Base-by-base conservation (phyloP, 768 basidiomycete genomes). In the Dioszegia aurantiaca region DNA sequence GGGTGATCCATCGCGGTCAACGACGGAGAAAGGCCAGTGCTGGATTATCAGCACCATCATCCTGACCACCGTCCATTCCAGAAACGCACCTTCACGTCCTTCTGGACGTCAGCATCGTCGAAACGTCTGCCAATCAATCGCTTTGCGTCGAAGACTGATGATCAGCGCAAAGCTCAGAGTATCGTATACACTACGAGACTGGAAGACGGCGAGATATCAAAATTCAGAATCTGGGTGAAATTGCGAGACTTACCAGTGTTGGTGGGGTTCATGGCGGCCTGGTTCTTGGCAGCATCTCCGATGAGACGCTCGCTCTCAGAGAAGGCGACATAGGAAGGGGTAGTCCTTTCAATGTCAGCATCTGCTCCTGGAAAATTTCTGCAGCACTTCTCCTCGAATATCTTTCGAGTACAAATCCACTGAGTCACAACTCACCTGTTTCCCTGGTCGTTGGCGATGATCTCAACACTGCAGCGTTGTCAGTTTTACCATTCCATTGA, bases 271-370 rank as follows among this genome's bases (percentile, higher is more conserved):
- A 99, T 99, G 68, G 95, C 95, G 60, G 89, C 90, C 54, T 55
- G 54, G 43, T 55, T 55, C 54, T 55, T 55, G 45, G 37, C 93
- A 73, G 91, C 91, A 85, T 98, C 93, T 78, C 95, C 93, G 77
- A 98, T 98, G 79, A 94, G 80, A 81, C 91, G 91, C 83, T 95
- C 93, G 76, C 91, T 89, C 48, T 86, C 78, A 66, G 92, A 90
- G 83, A 99, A 99, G 71, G 94, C 90, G 80, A 99, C 95, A 80
- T 99, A 99, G 74, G 94, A 99, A 44, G 94, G 94, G 44, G 95
- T 98, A 69, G 94, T 97, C 65, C 94, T 86, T 85, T 97, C 95
- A 71, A 94, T 78, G 73, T 66, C 64, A 43, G 42, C 6, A 6
- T 43, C 10, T 43, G 42, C 42, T 43, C 42, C 6, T 26, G 14